phyloP scores from a whole-genome alignment of 1,284 basidiomycete species.

The Leucoagaricus sp. region DNA sequence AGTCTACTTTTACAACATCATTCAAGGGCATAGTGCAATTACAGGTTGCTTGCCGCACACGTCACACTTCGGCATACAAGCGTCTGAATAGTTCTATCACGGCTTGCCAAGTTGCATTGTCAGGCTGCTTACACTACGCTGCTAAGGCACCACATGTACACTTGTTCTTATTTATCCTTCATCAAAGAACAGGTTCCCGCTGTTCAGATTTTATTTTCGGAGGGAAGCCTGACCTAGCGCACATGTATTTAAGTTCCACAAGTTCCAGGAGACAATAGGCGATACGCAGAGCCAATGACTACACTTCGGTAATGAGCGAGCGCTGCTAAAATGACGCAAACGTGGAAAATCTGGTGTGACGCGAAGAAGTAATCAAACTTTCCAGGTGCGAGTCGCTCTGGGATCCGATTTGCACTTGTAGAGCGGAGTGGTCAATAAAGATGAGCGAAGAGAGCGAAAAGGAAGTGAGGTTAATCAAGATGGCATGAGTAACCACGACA shows the following conservation, averaged over 20 bases:
- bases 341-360: slow-evolving; percentile 89
- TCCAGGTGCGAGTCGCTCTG: slow-evolving; percentile 79
- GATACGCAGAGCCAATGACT: slow-evolving; percentile 55
- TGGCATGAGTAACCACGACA: slow-evolving; percentile 7
- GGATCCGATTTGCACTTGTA: slow-evolving; percentile 76
- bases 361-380: slow-evolving; percentile 80
- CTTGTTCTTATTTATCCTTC: not conserved
- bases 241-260: slow-evolving; percentile 9
- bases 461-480: slow-evolving; percentile 12
- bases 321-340: slow-evolving; percentile 79
- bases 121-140: slow-evolving; percentile 1
- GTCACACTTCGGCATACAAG: slow-evolving; percentile 8
- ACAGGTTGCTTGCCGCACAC: not conserved
- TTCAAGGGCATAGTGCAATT: not conserved
- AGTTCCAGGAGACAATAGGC: slow-evolving; percentile 42
- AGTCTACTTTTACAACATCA: no score
- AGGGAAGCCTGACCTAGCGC: not conserved
- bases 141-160: slow-evolving; percentile 4
- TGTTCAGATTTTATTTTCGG: slow-evolving; percentile 2
- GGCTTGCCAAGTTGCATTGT: not conserved
- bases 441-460: not conserved
- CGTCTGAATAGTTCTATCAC: not conserved
- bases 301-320: slow-evolving; percentile 72
- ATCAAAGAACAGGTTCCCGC: not conserved
- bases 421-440: slow-evolving; percentile 19